phyloP scores from a whole-genome alignment of 371 early-diverging fungal species.

The Mucor velutinosus region DNA sequence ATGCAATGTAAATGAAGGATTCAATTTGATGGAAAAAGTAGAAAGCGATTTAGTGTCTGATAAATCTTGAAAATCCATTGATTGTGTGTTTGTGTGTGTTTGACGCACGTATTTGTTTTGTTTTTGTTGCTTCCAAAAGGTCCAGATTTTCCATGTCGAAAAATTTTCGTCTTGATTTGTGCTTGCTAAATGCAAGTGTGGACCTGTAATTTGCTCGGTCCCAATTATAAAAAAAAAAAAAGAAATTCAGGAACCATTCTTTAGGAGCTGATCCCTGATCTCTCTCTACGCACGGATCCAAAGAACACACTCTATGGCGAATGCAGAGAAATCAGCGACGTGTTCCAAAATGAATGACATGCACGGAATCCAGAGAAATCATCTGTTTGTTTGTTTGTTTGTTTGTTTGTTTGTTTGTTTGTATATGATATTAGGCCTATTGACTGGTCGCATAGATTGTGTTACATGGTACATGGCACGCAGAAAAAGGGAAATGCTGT shows the following conservation, averaged over 20 bases:
- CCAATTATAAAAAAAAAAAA: not conserved
- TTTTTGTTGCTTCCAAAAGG: not conserved
- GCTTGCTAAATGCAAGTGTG: not conserved
- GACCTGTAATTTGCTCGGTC: constrained; percentile 5
- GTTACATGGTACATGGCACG: not conserved
- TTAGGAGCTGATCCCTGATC: not conserved
- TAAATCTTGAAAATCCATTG: constrained; percentile 7
- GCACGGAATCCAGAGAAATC: not conserved
- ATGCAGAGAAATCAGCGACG: not conserved
- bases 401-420: not conserved
- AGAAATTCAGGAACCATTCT: not conserved
- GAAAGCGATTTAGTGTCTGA: constrained; percentile 32
- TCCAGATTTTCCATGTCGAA: not conserved
- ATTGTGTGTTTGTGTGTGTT: not conserved
- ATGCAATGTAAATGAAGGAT: constrained; percentile 22
- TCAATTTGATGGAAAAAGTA: constrained; percentile 26
- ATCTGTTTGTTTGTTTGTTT: not conserved
- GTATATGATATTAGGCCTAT: not conserved
- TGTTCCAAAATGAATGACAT: not conserved
- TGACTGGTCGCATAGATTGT: not conserved
- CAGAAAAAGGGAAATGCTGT: not conserved
- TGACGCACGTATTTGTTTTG: not conserved
- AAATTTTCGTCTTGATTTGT: not conserved
- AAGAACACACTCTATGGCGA: not conserved
- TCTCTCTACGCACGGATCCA: not conserved